A percentile compares a stretch with the other conserved stretches of the same genome.
Evolutionary conservation across 2,329 filamentous ascomycete genomes (phyloP).

Genomic region (Shiraia sp.): DNA sequence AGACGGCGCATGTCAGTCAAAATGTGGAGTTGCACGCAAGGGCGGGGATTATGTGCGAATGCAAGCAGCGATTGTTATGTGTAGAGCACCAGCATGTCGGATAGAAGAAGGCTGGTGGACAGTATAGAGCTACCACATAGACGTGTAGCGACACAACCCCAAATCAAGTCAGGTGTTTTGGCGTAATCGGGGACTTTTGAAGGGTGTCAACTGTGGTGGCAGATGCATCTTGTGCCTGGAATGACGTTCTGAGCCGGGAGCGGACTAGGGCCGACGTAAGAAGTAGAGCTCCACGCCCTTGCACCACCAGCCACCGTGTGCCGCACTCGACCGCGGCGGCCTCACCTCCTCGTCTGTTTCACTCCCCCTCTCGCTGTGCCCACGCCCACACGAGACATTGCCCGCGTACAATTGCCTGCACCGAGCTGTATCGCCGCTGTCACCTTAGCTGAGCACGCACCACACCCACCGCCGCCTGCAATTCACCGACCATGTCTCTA

Average conservation of each 20-base stretch:
- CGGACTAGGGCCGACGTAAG: neutral
- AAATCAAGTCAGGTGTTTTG: too few relatives aligned
- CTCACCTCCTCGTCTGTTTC: neutral
- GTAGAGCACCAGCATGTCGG: too few relatives aligned
- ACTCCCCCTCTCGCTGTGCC: neutral
- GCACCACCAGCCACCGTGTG: neutral
- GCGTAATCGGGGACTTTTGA: too few relatives aligned
- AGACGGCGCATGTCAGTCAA: neutral
- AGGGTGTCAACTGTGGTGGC: too few relatives aligned
- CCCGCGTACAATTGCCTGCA: constrained; percentile 20
- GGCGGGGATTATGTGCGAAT: neutral
- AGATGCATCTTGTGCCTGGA: constrained; percentile 19
- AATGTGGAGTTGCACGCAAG: too few relatives aligned
- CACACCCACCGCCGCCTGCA: neutral
- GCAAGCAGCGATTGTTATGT: too few relatives aligned
- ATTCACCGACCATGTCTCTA: constrained; percentile 11
- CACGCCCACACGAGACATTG: constrained; percentile 6
- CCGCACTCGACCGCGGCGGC: constrained; percentile 1
- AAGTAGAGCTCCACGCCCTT: constrained; percentile 11
- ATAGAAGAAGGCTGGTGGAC: constrained; percentile 1
- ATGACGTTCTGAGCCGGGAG: constrained; percentile 12
- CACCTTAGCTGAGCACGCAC: neutral
- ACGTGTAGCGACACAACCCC: too few relatives aligned
- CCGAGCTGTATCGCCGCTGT: constrained; percentile 18
- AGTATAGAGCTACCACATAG: neutral